Conservation (phyloP, 208 protist genomes). For the Acanthamoeba lenticulata region DNA sequence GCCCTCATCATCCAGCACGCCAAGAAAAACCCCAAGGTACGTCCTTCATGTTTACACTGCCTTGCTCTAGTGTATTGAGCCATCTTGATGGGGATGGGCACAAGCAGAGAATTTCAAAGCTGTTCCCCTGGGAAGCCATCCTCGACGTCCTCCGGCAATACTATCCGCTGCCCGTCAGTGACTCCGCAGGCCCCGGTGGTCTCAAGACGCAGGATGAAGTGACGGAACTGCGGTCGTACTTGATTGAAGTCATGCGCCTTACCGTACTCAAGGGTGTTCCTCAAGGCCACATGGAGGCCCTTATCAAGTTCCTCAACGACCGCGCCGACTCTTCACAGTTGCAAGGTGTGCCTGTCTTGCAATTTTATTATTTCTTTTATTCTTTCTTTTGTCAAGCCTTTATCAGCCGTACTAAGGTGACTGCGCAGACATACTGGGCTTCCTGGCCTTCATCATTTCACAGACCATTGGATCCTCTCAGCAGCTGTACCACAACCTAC, state of each 20-base stretch:
- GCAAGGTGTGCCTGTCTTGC: not conserved
- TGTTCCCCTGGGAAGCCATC: not conserved
- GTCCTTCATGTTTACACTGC: not conserved
- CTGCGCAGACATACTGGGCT: conserved; percentile 12
- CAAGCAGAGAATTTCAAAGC: not conserved
- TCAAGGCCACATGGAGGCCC: not conserved
- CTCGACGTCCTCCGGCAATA: conserved; percentile 22
- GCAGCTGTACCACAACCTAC: conserved; percentile 16
- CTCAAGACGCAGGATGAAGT: not conserved
- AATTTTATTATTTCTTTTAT: not conserved
- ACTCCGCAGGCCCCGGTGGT: not conserved
- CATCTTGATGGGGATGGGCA: not conserved
- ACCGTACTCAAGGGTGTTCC: not conserved
- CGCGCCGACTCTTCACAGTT: not conserved
- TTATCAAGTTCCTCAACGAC: conserved; percentile 33
- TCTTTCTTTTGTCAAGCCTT: not conserved
- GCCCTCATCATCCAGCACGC: conserved; percentile 41
- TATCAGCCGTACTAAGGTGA: too few relatives aligned
- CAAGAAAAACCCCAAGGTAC: conserved; percentile 57
- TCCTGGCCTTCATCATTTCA: not conserved
- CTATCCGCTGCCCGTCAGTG: not conserved
- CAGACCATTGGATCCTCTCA: not conserved
- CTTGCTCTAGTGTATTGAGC: not conserved
- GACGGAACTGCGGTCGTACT: not conserved
- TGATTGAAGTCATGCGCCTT: conserved; percentile 33